These are phyloP conservation scores for Takashimella koratensis DNA, from an alignment of 1,284 basidiomycete species.

Conservation along the genomic window DNA sequence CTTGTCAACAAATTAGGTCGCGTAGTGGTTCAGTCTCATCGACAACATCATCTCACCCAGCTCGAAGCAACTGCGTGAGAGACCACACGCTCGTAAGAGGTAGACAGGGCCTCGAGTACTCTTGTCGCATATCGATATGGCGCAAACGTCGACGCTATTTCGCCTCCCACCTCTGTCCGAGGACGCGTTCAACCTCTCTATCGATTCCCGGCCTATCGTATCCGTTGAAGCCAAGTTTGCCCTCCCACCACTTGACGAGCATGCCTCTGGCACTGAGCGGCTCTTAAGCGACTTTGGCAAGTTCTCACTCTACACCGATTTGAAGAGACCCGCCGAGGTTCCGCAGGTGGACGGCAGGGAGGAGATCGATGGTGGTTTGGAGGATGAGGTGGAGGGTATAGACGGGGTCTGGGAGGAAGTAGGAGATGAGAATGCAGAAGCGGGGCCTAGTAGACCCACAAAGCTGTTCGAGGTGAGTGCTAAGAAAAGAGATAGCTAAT, in stretches of 20 bases:
- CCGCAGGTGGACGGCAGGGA: background rate
- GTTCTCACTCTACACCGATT: background rate
- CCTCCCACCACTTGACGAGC: conserved; percentile 28
- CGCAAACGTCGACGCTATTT: background rate
- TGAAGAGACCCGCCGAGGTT: background rate
- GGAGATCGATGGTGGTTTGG: background rate
- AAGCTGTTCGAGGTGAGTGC: conserved; percentile 15
- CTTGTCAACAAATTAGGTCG: too few species aligned
- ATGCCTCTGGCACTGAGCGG: conserved; percentile 25
- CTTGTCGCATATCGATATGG: too few species aligned
- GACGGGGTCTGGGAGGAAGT: conserved; percentile 3
- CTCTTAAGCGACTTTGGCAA: conserved; percentile 9
- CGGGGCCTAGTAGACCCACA: conserved; percentile 20
- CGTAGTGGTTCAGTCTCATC: too few species aligned
- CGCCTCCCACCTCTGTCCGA: conserved; percentile 12
- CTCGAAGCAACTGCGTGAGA: too few species aligned
- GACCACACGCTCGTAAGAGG: too few species aligned
- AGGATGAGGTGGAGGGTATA: background rate
- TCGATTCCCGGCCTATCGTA: too few species aligned
- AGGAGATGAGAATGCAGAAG: conserved; percentile 5
- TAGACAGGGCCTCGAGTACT: too few species aligned
- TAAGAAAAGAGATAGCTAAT: background rate
- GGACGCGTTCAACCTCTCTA: too few species aligned
- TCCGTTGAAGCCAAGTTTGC: conserved; percentile 10
- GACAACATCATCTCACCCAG: too few species aligned